Evolutionary conservation across 345 rosid genomes (phyloP), one percentile per base, ranked within the genome.

Genomic region (Capsella bursapastoris): DNA sequence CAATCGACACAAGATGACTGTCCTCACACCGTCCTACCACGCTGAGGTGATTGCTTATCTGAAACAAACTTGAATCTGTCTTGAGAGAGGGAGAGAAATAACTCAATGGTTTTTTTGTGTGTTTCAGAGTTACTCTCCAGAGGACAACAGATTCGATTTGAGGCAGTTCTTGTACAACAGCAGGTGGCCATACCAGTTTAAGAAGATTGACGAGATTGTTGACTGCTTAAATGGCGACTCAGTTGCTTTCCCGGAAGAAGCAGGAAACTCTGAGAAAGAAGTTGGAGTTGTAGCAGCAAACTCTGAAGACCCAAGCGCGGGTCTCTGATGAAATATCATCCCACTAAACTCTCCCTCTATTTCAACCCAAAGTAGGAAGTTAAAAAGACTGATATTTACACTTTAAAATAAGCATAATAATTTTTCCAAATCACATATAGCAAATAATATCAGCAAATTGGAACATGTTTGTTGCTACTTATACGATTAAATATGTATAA

Each of bases 1-100:
- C 51, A 96, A 96, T 78, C 87, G 98, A 31, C 99, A 96, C 84
- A 96, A 96, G 74, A 90, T 96, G 98, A 90, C 97, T 0, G 91
- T 88, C 48, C 74, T 96, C 55, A 92, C 99, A 53, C 99, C 98
- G 8, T 92, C 94, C 13, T 96, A 90, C 60, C 99, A 96, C 49
- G 98, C 97, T 2, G 97, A 92, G 99, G 99, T 96, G 82, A 34
- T 38, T 68, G 7, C 49, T 63, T 2, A n/a, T 29, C 43, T 57
- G 1, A 37, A 16, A 25, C 69, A 48, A 43, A 27, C 7, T 47
- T 62, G 49, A 28, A 47, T 15, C 28, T 64, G 8, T 62, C 43
- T 6, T 25, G 37, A 29, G 52, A 37, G 34, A 65, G 18, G 18
- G 4, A 48, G 29, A 11, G 11, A 18, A 1, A 16, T 22, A 2